Conservation (phyloP, 805 yeast species). For the Pichia thaimueangensis region DNA sequence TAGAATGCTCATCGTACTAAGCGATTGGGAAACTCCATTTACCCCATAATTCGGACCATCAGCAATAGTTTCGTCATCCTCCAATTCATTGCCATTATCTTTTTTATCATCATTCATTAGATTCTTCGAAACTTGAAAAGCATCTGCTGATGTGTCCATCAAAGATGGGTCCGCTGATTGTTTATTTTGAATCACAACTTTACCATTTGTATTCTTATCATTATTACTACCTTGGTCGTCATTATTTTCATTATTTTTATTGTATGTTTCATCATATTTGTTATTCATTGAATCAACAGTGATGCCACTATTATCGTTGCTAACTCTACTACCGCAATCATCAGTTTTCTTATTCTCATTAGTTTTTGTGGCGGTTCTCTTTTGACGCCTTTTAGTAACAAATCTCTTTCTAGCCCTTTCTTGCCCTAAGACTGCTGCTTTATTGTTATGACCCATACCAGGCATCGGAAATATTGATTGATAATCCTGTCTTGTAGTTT, state of each 20-base stretch:
- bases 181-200: too few species aligned
- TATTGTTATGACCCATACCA: conserved; percentile 16
- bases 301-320: background rate
- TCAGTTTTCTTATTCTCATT: background rate
- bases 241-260: background rate
- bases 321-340: background rate
- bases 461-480: conserved; percentile 25
- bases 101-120: background rate
- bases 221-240: background rate
- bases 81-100: background rate
- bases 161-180: too few species aligned
- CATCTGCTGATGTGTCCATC: too few species aligned
- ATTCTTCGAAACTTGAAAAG: too few species aligned
- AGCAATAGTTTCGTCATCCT: background rate
- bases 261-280: background rate
- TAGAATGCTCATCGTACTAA: conserved; percentile 22
- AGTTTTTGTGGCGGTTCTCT: conserved; percentile 3
- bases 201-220: background rate
- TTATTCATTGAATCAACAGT: background rate
- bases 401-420: conserved; percentile 12
- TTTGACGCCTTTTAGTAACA: conserved; percentile 13
- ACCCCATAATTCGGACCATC: background rate
- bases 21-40: background rate
- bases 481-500: conserved; percentile 15
- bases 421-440: conserved; percentile 11